Percentiles rank a stretch among this genome's conserved stretches.
phyloP scores from a whole-genome alignment of 768 basidiomycete genomes.

The Macrolepiota fuliginosa region DNA sequence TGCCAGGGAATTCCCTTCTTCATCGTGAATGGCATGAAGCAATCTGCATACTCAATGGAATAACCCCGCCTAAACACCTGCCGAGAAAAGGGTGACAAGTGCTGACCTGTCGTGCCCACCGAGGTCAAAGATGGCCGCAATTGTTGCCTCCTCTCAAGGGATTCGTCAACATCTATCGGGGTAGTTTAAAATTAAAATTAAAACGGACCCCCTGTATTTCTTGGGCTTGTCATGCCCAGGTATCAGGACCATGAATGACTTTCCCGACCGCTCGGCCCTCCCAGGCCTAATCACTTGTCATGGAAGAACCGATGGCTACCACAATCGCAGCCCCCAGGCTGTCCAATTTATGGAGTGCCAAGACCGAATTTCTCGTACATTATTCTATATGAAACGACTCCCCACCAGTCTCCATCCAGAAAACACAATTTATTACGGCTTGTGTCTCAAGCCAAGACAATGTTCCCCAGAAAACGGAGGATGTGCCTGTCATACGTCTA shows the following conservation, averaged over 20 bases:
- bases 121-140: no score
- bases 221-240: neutral
- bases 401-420: neutral
- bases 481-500: neutral
- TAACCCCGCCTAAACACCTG: no score
- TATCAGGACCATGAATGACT: neutral
- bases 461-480: neutral
- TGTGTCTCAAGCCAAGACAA: neutral
- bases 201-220: no score
- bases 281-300: neutral
- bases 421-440: neutral
- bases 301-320: neutral
- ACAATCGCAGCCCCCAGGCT: neutral
- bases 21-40: no score
- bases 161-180: no score
- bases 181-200: no score
- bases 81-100: no score
- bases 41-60: no score
- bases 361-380: neutral
- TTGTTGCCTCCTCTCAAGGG: no score
- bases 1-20: no score
- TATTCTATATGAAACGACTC: neutral
- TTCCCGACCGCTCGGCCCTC: neutral
- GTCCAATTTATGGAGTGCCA: neutral
- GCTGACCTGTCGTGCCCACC: no score